Base-by-base conservation (phyloP, 805 yeast genomes). In the Kuraishia hungarica region DNA sequence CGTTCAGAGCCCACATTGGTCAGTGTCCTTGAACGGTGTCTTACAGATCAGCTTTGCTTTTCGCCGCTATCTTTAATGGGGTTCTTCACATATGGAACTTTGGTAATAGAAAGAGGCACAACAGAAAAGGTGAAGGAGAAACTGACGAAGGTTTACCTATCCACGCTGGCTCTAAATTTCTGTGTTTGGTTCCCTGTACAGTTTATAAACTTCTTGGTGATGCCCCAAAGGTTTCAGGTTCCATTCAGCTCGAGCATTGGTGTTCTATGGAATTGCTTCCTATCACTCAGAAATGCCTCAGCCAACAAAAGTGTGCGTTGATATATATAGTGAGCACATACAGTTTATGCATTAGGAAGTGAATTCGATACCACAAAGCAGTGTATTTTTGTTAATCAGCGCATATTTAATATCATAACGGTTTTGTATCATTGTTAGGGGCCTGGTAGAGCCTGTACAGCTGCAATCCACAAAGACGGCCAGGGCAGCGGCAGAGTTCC, bases 201-300 rank as follows among this genome's bases (percentile, higher is more conserved):
- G 62, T 83, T 88, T 59, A 72, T 87, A 59, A 88, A 88, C 62
- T 88, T 88, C 61, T 73, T 85, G 54, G 64, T 86, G 1, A 79
- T 88, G 69, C 93, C 93, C 1, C 75, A 82, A 57, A 76, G 76
- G 57, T 80, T 83, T 61, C 98, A 93, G 69, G 96, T 93, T 4
- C 97, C 97, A 0, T 93, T 94, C 67, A 85, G 96, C 55, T 86
- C 94, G 8, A 88, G 71, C 20, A 75, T 94, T 5, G 93, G 96
- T 28, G 96, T 93, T 20, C 72, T 93, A 43, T 93, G 99, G 98
- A 93, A 94, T 66, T 91, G 97, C 54, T 92, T 87, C 72, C 72
- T 93, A 52, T 90, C 96, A 0, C 82, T 89, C 79, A 76, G 88
- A 63, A 89, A 89, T 61, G 84, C 89, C 1, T 54, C 52, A 6